phyloP scores from a whole-genome alignment of 2,329 filamentous ascomycete genomes.

The Talaromyces pinophilus region DNA sequence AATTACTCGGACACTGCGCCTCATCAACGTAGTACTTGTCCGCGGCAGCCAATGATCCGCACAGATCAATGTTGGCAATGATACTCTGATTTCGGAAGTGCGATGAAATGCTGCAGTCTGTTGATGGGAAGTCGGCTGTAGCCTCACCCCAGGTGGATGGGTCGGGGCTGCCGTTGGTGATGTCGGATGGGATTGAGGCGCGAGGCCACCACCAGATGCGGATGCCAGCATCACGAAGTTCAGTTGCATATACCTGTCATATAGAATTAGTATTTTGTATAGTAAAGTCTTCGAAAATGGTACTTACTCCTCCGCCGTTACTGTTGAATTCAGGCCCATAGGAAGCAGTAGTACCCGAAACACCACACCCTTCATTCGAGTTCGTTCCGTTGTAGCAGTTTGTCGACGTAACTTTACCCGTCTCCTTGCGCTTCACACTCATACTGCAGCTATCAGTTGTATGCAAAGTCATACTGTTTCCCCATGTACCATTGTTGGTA shows the following conservation, averaged over 20 bases:
- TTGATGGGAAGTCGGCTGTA: constrained; percentile 65
- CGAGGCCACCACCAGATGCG: constrained; percentile 63
- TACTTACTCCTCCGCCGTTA: constrained; percentile 54
- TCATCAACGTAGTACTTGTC: constrained; percentile 35
- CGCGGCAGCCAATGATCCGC: constrained; percentile 56
- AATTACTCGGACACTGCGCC: constrained; percentile 54
- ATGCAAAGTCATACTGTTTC: constrained; percentile 64
- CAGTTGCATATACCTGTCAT: constrained; percentile 57
- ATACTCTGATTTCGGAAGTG: constrained; percentile 68
- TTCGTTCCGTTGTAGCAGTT: constrained; percentile 57
- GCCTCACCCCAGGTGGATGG: constrained; percentile 64
- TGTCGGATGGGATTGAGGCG: constrained; percentile 53
- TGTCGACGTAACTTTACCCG: constrained; percentile 45
- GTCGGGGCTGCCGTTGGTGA: constrained; percentile 55
- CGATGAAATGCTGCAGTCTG: constrained; percentile 59
- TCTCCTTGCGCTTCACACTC: constrained; percentile 57
- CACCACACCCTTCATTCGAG: constrained; percentile 60
- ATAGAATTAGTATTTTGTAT: neutral
- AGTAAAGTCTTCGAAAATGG: neutral
- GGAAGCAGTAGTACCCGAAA: constrained; percentile 46
- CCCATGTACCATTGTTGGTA: constrained; percentile 55
- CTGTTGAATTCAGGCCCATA: constrained; percentile 58
- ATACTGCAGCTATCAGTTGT: constrained; percentile 57
- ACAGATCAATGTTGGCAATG: constrained; percentile 66
- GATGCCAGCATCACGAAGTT: constrained; percentile 63